A percentile compares a stretch with the other conserved stretches of the same genome.
Evolutionary conservation across 129 eudicot species (phyloP).

Genomic region (Silybum marianum): DNA sequence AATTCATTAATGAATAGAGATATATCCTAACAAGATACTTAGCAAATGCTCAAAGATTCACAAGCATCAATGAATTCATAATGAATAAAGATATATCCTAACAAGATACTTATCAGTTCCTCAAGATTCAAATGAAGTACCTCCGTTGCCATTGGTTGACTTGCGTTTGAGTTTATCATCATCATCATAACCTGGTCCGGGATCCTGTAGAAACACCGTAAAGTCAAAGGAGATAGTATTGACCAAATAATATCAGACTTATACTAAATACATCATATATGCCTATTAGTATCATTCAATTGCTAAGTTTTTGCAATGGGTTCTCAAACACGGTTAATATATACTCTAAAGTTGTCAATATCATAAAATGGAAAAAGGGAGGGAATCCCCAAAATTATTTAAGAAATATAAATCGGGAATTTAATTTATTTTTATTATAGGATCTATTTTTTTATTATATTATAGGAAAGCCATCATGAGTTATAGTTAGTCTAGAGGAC

Average conservation of each 20-base stretch:
- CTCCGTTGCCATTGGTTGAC: slow-evolving; percentile 41
- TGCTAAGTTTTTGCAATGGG: neutral
- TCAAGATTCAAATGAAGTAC: slow-evolving; percentile 30
- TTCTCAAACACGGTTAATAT: slow-evolving; percentile 12
- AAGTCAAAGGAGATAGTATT: neutral
- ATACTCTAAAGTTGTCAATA: too few relatives aligned
- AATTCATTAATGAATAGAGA: neutral
- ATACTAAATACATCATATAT: neutral
- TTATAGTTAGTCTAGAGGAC: neutral
- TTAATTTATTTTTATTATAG: too few relatives aligned
- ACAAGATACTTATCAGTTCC: neutral
- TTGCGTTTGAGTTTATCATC: slow-evolving; percentile 44
- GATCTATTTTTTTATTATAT: too few relatives aligned
- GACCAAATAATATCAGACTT: slow-evolving; percentile 1
- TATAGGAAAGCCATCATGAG: neutral
- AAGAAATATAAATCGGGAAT: too few relatives aligned
- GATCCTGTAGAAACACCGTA: slow-evolving; percentile 54
- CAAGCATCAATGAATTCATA: slow-evolving; percentile 29
- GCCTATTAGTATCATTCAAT: neutral
- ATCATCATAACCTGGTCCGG: slow-evolving; percentile 43
- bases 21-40: neutral
- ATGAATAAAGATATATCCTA: neutral
- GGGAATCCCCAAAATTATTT: too few relatives aligned
- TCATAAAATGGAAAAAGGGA: too few relatives aligned
- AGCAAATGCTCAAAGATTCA: neutral